These are phyloP conservation scores for Parachlorella kessleri DNA, from an alignment of 139 green algal genomes.

Conservation along the genomic window DNA sequence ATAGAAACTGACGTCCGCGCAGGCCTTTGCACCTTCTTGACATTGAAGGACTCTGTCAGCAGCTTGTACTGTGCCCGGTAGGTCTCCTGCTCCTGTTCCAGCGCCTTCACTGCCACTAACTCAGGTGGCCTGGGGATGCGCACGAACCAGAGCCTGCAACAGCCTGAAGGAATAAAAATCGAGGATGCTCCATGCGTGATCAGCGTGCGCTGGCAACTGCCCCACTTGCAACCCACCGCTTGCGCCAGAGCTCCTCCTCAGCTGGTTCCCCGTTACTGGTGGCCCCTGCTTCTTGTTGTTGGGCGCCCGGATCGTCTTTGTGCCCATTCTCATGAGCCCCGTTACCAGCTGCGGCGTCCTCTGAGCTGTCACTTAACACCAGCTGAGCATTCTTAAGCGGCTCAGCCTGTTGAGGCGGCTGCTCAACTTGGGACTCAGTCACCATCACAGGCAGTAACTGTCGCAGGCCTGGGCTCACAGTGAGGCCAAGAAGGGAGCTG, in stretches of 20 bases:
- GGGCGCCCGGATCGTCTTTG: not conserved
- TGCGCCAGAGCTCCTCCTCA: conserved; percentile 20
- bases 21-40: conserved; percentile 41
- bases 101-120: conserved; percentile 10
- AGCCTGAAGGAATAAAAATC: not conserved
- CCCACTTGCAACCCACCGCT: conserved; percentile 11
- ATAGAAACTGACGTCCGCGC: too few species aligned
- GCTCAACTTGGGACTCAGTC: too few species aligned
- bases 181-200: not conserved
- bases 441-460: too few species aligned
- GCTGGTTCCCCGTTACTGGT: not conserved
- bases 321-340: too few species aligned
- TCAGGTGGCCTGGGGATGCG: conserved; percentile 50
- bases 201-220: too few species aligned
- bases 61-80: conserved; percentile 40
- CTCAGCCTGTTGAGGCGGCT: too few species aligned
- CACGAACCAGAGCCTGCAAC: conserved; percentile 52
- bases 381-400: too few species aligned
- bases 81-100: conserved; percentile 46
- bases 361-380: too few species aligned
- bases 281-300: not conserved
- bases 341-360: too few species aligned
- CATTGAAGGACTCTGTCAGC: conserved; percentile 48
- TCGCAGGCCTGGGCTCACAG: too few species aligned
- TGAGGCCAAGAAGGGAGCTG: too few species aligned